These are phyloP conservation scores for Populus simonii DNA, from an alignment of 345 rosid genomes.

Conservation along the genomic window DNA sequence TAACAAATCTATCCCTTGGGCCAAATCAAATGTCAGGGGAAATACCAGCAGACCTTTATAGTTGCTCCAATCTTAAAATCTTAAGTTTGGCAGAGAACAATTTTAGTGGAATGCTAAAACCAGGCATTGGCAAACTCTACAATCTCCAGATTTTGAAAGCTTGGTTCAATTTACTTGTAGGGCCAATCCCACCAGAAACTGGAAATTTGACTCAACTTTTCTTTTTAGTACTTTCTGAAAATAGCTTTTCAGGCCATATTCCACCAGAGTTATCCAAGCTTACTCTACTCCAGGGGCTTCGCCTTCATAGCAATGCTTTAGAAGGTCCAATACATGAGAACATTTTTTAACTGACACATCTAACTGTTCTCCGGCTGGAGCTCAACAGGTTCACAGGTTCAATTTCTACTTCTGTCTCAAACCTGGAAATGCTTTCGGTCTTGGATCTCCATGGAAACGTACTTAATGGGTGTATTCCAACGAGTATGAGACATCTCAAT, in stretches of 20 bases:
- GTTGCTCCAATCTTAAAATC: constrained; percentile 44
- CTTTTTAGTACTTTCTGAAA: constrained; percentile 42
- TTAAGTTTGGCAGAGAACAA: constrained; percentile 44
- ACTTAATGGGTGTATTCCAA: constrained; percentile 71
- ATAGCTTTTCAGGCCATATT: constrained; percentile 53
- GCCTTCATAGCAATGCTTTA: constrained; percentile 34
- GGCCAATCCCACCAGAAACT: constrained; percentile 60
- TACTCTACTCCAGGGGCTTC: too few relatives aligned
- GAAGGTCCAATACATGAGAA: constrained; percentile 57
- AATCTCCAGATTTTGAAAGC: constrained; percentile 40
- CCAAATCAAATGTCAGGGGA: constrained; percentile 50
- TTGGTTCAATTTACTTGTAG: constrained; percentile 50
- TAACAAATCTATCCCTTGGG: constrained; percentile 44
- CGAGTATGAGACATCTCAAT: constrained; percentile 41
- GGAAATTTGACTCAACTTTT: constrained; percentile 55
- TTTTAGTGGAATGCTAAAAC: constrained; percentile 57
- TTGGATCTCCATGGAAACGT: constrained; percentile 57
- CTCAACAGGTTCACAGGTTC: constrained; percentile 58
- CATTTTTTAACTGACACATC: constrained; percentile 49
- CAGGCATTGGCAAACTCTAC: constrained; percentile 52
- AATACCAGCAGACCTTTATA: constrained; percentile 71
- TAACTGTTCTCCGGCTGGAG: constrained; percentile 50
- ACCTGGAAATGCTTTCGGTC: constrained; percentile 52
- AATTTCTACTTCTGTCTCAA: constrained; percentile 48
- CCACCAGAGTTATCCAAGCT: constrained; percentile 61